Conservation (phyloP, 257 asterid genomes). For the Solanum lignicaule region DNA sequence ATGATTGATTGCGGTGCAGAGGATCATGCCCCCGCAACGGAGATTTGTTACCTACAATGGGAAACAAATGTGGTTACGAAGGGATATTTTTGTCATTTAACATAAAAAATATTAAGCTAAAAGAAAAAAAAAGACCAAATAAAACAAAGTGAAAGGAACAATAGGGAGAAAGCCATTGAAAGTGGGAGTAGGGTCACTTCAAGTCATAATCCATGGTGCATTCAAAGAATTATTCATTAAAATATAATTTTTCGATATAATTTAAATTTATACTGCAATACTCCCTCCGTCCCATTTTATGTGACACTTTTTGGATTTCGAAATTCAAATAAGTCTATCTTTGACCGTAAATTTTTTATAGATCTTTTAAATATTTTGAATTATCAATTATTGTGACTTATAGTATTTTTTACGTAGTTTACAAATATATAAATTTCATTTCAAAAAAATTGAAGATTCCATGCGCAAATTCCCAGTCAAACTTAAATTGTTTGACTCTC, state of each 20-base stretch:
- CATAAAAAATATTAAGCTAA: neutral
- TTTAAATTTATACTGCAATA: neutral
- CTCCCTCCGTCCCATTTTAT: too few relatives aligned
- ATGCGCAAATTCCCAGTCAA: too few relatives aligned
- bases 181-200: constrained; percentile 17
- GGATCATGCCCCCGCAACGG: constrained; percentile 63
- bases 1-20: constrained; percentile 65
- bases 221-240: neutral
- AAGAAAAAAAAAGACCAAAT: neutral
- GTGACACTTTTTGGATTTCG: too few relatives aligned
- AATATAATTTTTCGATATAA: neutral
- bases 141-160: neutral
- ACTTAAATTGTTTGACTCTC: too few relatives aligned
- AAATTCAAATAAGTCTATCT: too few relatives aligned
- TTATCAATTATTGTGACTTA: too few relatives aligned
- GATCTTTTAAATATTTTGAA: too few relatives aligned
- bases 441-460: too few relatives aligned
- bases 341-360: too few relatives aligned
- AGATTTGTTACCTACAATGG: constrained; percentile 57
- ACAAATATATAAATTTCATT: too few relatives aligned
- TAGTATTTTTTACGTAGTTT: too few relatives aligned
- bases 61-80: neutral
- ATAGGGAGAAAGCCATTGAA: constrained; percentile 3
- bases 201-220: neutral
- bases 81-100: neutral